Base-by-base conservation (phyloP, 2,329 filamentous ascomycete genomes). In the Aulographum hederae region DNA sequence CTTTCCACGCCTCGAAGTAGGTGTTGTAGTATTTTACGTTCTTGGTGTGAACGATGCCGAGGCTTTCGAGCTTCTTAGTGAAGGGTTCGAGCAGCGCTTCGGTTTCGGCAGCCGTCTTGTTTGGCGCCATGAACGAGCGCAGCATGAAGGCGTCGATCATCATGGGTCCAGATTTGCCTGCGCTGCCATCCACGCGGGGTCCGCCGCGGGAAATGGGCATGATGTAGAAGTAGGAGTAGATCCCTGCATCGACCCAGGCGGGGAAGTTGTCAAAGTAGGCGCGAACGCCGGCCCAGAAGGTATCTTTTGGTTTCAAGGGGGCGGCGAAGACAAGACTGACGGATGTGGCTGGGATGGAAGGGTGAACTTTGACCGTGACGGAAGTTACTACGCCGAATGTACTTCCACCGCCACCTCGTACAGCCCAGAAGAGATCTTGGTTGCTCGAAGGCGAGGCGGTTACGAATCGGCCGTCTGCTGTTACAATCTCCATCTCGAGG, bases 31-130 rank as follows among this genome's bases (percentile, higher is more conserved):
- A 48, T 2, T 48, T 35, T 2, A 52, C 48, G 3, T 61, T 43
- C 14, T 57, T 54, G 0, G 48, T 42, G 12, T 60, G 41, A 3
- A 60, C 38, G 0, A 54, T 52, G 0, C 44, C 44, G 28, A 59
- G 39, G 2, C 52, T 44, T 1, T 50, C 33, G 1, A 50, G 50
- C 26, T 63, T 47, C 8, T 28, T 26, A 10, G 43, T 30, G 20
- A 42, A 38, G 5, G 50, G 41, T 4, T 46, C 51, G 2, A 52
- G 41, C 10, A 56, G 40, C 10, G 37, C 39, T 34, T 53, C 45
- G 33, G 53, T 49, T 21, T 54, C 41, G 10, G 32, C 32, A 11
- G 52, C 43, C 8, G 44, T 44, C 41, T 48, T 49, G 18, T 46
- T 47, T 3, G 53, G 53, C 3, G 52, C 50, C 29, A 56, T 43